Base-by-base conservation (phyloP, 148 eudicot genomes). In the Heliamphora exappendiculata region DNA sequence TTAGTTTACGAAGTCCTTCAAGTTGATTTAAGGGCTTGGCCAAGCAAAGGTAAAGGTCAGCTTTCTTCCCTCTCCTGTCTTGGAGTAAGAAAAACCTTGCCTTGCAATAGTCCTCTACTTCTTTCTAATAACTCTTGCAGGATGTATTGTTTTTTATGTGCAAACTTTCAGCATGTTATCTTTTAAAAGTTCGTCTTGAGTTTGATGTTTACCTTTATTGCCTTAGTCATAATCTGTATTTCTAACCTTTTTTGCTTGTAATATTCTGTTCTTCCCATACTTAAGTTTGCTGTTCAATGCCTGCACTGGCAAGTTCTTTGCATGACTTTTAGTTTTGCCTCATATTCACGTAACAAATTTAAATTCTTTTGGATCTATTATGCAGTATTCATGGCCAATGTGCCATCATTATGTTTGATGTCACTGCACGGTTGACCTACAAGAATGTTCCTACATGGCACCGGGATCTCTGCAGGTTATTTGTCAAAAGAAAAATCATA, bases 321-420 rank as follows among this genome's bases (percentile, higher is more conserved):
- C 67, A 19, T 3, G 17, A 63, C 42, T 33, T 14, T 33, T 63
- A 8, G 28, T 66, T 66, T 42, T n/a, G 49, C 24, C 8, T 66
- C 24, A 22, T 72, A 41, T 57, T 33, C 16, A 26, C 51, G 19
- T 26, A 20, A 58, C 11, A 49, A 31, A 13, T 60, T 5, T 70
- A 0, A 4, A 3, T 34, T 73, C 6, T n/a, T 7, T 64, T 67
- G 34, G n/a, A 68, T 34, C 36, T 24, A 19, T 80, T 24, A 19
- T 80, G 78, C 75, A 80, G 82, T 50, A 80, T 80, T 49, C 82
- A 80, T 55, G 82, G 82, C 22, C 78, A 80, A 36, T 80, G 82
- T 57, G 82, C 82, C 60, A 80, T 80, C 47, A 79, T 79, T 29
- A 79, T 78, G 81, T 78, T 78, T 19, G 81, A 78, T 20, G 81